Evolutionary conservation across 2,329 filamentous ascomycete genomes (phyloP), one percentile per base, ranked within the genome.

Genomic region (Clonostachys rhizophaga): DNA sequence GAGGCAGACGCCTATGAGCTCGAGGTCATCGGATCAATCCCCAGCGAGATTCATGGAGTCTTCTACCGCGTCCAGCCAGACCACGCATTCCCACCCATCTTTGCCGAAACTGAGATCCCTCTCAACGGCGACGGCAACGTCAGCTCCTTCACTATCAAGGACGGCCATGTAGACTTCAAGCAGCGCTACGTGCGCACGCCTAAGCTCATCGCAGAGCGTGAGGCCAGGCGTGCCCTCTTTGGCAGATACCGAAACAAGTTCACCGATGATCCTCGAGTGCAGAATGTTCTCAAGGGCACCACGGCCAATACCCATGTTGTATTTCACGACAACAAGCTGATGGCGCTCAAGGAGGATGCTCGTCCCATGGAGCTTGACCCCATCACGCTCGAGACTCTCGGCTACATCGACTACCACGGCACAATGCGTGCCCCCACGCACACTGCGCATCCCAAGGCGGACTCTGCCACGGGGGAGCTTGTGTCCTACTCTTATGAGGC

Each of bases 241-340:
- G 66, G 68, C 0, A 66, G 64, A 42, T 71, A 71, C 44, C 63
- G 68, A 33, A 71, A 70, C 48, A 62, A 58, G 24, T 68, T 54
- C 51, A 69, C 67, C 4, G 64, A 70, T 51, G 61, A 60, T 2
- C 61, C 67, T 12, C 54, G 62, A 42, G 58, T 62, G 41, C 55
- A 58, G 24, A 24, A 24, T 24, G 24, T 24, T 24, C 24, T 24
- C 24, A 24, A 24, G 24, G 24, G 24, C 24, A 89, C 51, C 82
- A 58, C 68, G 0, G 67, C 74, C 4, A 79, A 80, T 49, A 79
- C 76, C 1, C 78, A 79, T 48, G 59, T 79, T 5, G 57, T 78
- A 4, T 71, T 68, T 52, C 79, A 70, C 65, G 63, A 69, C 16
- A 70, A 71, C 2, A 62, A 71, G 12, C 55, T 78, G 13, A 60